Base-by-base conservation (phyloP, 352 stramenopile genomes). In the Globisporangium barbulae region DNA sequence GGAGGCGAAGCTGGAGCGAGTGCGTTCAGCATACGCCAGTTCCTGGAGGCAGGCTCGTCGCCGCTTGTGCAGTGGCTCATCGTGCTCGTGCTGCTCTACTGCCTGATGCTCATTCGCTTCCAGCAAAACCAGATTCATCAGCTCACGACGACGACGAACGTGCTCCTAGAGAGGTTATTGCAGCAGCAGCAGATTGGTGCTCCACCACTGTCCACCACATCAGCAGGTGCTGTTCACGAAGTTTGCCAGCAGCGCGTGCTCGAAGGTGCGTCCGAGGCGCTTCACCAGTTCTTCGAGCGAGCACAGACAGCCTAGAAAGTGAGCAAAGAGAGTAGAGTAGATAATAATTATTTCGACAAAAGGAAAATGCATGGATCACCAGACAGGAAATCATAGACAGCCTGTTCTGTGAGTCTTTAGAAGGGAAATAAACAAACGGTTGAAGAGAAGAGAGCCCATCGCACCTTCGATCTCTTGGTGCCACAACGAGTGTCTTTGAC, bases 101-200 rank as follows among this genome's bases (percentile, higher is more conserved):
- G 69, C n/a, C 53, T 78, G 19, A 10, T 82, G 49, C 59, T 82
- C 1, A 64, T 82, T 12, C 76, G 70, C 8, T 64, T 60, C n/a
- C 68, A 85, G n/a, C 72, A 82, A 17, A 54, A 53, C 17, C 76
- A 85, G 48, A 73, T 82, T 65, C 65, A 81, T 44, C 73, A 80
- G 35, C 72, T 85, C 42, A 74, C 69, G 6, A 30, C 65, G 12
- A 74, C 58, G 17, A 84, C 75, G 13, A 72, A 61, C 30, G 69
- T 71, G 67, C 50, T 84, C 39, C 54, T 84, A 4, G 66, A 79
- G 8, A 65, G 73, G 19, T 45, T 83, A 0, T 62, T 78, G 45
- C 60, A 71, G 45, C 67, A 72, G 15, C 41, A 56, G 25, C 25
- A 22, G 30, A n/a, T n/a, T 31, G 9, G 10, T 41, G 12, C 35